Base-by-base conservation (phyloP, 2,329 filamentous ascomycete genomes). In the Colletotrichum melonis region DNA sequence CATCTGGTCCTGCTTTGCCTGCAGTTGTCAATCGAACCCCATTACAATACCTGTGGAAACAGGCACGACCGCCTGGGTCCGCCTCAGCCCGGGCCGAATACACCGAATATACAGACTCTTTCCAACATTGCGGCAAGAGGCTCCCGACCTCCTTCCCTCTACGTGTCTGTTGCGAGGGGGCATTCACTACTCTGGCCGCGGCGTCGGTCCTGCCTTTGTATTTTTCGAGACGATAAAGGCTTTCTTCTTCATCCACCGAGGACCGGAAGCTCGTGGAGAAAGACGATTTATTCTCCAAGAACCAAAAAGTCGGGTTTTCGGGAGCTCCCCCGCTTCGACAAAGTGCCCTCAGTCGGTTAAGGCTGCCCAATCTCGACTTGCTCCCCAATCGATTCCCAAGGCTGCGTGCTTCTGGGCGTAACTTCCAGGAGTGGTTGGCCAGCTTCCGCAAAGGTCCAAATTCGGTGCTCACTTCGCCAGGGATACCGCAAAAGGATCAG, bases 1-100 rank as follows among this genome's bases (percentile, higher is more conserved):
- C 67, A 49, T 19, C 26, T 49, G n/a, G 54, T 62, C 24, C 30
- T 16, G 52, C 42, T 24, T 60, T n/a, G 22, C 49, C 52, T 32
- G n/a, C 30, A 14, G 32, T 69, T n/a, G 49, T 14, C 69, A 49
- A 59, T 24, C 24, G 22, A 69, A 12, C 9, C 54, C 54, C n/a
- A 59, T 42, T 30, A 11, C 35, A 58, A 30, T 55, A 54, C 28
- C 54, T 46, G 46, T 26, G 49, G 58, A 46, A 35, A 63, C 24
- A 46, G 52, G 7, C 52, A 38, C 63, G 52, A 19, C 28, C 12
- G 19, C 22, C 22, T 63, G 65, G 58, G 26, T n/a, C 19, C 42
- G 19, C n/a, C 9, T n/a, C 42, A 63, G 66, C 8, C 55, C 42
- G 59, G 42, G 54, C 66, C 66, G 70, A 46, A 22, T 60, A 35